Base-by-base conservation (phyloP, 176 grass and related monocot species). In the Tillandsia fasciculata region DNA sequence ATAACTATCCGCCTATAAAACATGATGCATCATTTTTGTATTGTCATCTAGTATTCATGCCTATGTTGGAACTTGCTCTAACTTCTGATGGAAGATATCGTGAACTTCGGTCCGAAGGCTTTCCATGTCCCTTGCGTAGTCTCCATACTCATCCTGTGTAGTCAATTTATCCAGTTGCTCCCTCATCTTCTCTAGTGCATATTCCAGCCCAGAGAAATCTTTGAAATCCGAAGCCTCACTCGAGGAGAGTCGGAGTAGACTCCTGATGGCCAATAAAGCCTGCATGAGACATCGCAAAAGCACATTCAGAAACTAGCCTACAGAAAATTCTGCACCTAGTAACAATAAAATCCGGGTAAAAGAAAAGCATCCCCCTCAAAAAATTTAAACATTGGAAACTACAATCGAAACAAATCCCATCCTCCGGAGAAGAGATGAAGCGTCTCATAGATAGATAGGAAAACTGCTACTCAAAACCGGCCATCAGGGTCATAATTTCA, bases 201-300 rank as follows among this genome's bases (percentile, higher is more conserved):
- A 72, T 11, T 72, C 63, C 13, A 92, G 81, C 42, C 78, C 65
- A 33, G 80, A 83, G 18, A 80, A 90, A 65, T 92, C 76, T 13
- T 78, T 81, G 2, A 90, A 52, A 73, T 87, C 77, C 12, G 2
- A 59, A 26, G 65, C 86, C 48, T 85, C 56, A 4, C 75, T 85
- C 13, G 84, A 78, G 50, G 78, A 26, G 68, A 97, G 79, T 64
- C 85, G 73, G 49, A 97, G 79, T 29, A 92, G 65, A 47, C 89
- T 92, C 74, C 75, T 85, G 47, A 87, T 75, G 65, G 86, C 83
- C 84, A 85, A 77, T 63, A 97, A 85, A 51, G 77, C 84, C 93
- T 97, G 76, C 50, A 72, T 15, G 33, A 65, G n/a, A 15, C 15
- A 64, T 47, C 8, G 10, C 28, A 78, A 70, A 4, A 69, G 52